Conservation (phyloP, 2,329 filamentous ascomycete genomes). For the Botryotinia calthae region DNA sequence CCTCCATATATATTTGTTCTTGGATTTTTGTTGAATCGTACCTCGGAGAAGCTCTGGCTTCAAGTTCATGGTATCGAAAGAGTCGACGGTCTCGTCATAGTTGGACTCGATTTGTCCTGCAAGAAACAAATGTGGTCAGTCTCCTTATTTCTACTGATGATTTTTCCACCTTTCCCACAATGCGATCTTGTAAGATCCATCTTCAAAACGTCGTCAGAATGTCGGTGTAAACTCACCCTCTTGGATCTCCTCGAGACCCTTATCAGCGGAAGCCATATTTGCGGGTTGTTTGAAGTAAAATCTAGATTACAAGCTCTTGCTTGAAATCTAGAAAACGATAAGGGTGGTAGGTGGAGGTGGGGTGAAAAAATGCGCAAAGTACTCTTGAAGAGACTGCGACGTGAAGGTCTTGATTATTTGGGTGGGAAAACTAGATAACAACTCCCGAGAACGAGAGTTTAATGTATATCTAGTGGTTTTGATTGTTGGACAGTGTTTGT, state of each 20-base stretch:
- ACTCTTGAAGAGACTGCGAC: slow-evolving; percentile 38
- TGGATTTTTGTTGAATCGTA: slow-evolving; percentile 46
- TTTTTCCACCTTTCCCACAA: not conserved
- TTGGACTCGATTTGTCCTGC: slow-evolving; percentile 99
- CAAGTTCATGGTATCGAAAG: slow-evolving; percentile 97
- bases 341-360: slow-evolving; percentile 35
- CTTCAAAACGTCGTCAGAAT: not conserved
- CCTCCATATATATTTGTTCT: slow-evolving; percentile 19
- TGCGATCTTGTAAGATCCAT: not conserved
- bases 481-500: slow-evolving; percentile 22
- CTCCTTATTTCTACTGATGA: not conserved
- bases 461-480: slow-evolving; percentile 35
- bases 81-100: slow-evolving; percentile 99
- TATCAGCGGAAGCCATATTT: slow-evolving; percentile 90
- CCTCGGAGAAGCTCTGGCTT: slow-evolving; percentile 96
- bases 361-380: slow-evolving; percentile 36
- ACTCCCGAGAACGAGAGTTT: slow-evolving; percentile 46
- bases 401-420: slow-evolving; percentile 26
- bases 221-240: slow-evolving; percentile 64
- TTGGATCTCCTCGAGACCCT: slow-evolving; percentile 97
- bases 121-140: slow-evolving; percentile 23
- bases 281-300: slow-evolving; percentile 56
- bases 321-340: slow-evolving; percentile 61
- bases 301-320: slow-evolving; percentile 74
- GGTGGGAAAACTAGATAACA: slow-evolving; percentile 49